These are phyloP conservation scores for Ganoderma multipileum DNA, from an alignment of 1,284 basidiomycete genomes.

Conservation along the genomic window DNA sequence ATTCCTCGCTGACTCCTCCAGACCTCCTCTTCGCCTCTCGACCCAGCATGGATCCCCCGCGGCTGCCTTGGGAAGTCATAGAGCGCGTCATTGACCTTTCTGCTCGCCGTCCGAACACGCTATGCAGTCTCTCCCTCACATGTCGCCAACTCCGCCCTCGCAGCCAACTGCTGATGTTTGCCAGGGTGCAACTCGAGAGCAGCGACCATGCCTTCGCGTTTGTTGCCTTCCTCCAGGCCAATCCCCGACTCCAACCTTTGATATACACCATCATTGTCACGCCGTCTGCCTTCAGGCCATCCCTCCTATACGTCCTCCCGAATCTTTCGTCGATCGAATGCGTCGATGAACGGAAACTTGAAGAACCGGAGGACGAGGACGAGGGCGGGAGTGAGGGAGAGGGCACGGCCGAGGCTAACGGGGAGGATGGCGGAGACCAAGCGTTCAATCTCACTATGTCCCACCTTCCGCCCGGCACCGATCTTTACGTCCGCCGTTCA, in stretches of 20 bases:
- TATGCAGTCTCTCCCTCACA: background rate
- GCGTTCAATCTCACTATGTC: no score
- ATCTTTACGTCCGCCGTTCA: background rate
- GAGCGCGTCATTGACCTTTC: no score
- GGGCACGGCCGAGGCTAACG: no score
- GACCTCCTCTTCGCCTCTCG: no score
- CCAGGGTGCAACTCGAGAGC: background rate
- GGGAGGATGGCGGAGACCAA: no score
- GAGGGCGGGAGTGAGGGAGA: no score
- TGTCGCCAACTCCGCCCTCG: constrained; percentile 1
- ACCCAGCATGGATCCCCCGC: no score
- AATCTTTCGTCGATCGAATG: background rate
- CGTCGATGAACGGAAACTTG: no score
- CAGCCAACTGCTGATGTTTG: background rate
- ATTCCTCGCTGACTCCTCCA: no score
- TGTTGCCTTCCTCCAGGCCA: background rate
- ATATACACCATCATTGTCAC: background rate
- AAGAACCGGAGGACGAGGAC: no score
- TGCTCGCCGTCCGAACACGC: background rate
- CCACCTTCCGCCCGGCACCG: no score
- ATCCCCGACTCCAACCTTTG: background rate
- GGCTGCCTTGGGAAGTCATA: no score
- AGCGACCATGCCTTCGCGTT: background rate
- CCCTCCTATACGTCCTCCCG: background rate
- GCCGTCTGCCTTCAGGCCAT: background rate